phyloP scores from a whole-genome alignment of 192 early-diverging fungal species.

The Backusella parvicylindrica region DNA sequence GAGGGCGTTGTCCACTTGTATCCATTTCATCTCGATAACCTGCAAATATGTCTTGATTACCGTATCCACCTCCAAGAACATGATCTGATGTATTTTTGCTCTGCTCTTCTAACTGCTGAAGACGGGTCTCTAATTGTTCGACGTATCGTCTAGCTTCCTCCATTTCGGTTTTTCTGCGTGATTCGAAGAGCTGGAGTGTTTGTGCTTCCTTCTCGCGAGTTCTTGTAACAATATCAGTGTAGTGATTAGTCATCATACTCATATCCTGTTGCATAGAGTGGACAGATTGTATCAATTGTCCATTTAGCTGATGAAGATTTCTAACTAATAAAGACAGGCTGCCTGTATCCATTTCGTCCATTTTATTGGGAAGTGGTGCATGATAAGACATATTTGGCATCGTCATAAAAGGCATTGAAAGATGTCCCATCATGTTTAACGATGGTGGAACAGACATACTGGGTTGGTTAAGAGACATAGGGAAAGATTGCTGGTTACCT shows the following conservation, averaged over 20 bases:
- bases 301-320: constrained; percentile 43
- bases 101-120: constrained; percentile 16
- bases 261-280: constrained; percentile 50
- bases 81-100: background rate
- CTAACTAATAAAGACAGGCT: background rate
- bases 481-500: background rate
- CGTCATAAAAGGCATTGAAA: background rate
- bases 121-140: constrained; percentile 19
- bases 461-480: background rate
- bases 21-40: constrained; percentile 24
- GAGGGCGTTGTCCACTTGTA: constrained; percentile 17
- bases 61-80: constrained; percentile 17
- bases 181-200: constrained; percentile 2
- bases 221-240: constrained; percentile 37
- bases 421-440: background rate
- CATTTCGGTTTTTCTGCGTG: constrained; percentile 45
- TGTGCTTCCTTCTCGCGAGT: constrained; percentile 42
- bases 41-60: constrained; percentile 27
- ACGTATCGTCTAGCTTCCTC: constrained; percentile 50
- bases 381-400: background rate
- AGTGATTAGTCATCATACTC: constrained; percentile 37
- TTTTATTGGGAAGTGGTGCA: background rate
- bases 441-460: no score
- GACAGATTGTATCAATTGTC: constrained; percentile 37
- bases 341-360: background rate